These are phyloP conservation scores for Talaromyces sp. DNA, from an alignment of 2,329 filamentous ascomycete species.

Conservation along the genomic window DNA sequence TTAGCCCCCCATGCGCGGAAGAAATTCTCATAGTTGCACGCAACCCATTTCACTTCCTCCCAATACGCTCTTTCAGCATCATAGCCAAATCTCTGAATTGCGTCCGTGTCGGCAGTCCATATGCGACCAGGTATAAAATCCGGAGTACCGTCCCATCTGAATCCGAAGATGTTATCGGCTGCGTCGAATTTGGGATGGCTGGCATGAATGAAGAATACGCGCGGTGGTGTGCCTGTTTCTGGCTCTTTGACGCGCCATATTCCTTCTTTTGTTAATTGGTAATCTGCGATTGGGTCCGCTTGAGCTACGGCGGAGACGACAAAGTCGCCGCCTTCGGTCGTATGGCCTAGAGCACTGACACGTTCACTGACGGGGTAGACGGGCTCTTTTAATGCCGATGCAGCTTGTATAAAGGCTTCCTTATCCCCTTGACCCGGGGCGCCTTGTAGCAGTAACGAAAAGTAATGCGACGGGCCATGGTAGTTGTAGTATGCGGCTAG, in stretches of 20 bases:
- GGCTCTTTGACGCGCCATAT: slow-evolving; percentile 37
- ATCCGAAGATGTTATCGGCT: slow-evolving; percentile 39
- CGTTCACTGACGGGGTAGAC: slow-evolving; percentile 40
- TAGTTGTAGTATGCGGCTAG: slow-evolving; percentile 37
- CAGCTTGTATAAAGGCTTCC: slow-evolving; percentile 40
- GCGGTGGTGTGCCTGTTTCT: slow-evolving; percentile 32
- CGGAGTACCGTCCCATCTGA: slow-evolving; percentile 39
- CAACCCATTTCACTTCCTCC: slow-evolving; percentile 43
- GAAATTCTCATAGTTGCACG: slow-evolving; percentile 36
- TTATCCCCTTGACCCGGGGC: slow-evolving; percentile 42
- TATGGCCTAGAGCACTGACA: slow-evolving; percentile 37
- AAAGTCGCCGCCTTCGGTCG: slow-evolving; percentile 27
- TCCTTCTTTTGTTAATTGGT: slow-evolving; percentile 32
- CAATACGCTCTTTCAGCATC: slow-evolving; percentile 42
- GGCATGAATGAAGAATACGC: slow-evolving; percentile 42
- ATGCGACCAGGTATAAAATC: slow-evolving; percentile 36
- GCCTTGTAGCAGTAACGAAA: slow-evolving; percentile 41
- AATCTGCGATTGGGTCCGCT: slow-evolving; percentile 41
- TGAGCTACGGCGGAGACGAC: slow-evolving; percentile 41
- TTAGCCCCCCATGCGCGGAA: slow-evolving; percentile 36
- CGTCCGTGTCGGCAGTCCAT: slow-evolving; percentile 36
- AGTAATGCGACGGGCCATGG: slow-evolving; percentile 39
- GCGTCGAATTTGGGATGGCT: slow-evolving; percentile 47
- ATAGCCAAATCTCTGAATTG: slow-evolving; percentile 38
- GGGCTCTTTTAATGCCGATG: slow-evolving; percentile 32